Conservation (phyloP, 805 yeast species). For the Debaryomyces prosopidis region DNA sequence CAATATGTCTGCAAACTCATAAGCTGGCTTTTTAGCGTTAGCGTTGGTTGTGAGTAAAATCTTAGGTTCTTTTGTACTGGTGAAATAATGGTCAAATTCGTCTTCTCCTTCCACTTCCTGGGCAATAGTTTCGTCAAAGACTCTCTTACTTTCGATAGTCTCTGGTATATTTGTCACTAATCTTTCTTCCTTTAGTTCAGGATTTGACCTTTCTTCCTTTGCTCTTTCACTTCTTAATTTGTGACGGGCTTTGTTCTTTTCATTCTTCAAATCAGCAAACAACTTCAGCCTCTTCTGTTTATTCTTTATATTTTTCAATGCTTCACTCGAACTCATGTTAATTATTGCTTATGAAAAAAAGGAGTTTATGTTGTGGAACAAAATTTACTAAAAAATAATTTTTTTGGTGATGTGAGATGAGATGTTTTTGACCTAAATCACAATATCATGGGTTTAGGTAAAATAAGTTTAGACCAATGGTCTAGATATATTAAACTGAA, state of each 20-base stretch:
- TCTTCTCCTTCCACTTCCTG: constrained; percentile 62
- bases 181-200: constrained; percentile 79
- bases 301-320: constrained; percentile 57
- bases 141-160: constrained; percentile 82
- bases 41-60: constrained; percentile 88
- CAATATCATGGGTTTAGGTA: not conserved
- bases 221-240: constrained; percentile 77
- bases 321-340: constrained; percentile 27
- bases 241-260: constrained; percentile 75
- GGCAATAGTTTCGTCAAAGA: constrained; percentile 79
- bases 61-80: constrained; percentile 58
- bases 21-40: constrained; percentile 81
- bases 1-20: constrained; percentile 84
- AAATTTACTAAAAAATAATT: not conserved
- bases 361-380: not conserved
- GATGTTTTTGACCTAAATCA: not conserved
- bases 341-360: not conserved
- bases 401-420: constrained; percentile 3
- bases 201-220: constrained; percentile 82
- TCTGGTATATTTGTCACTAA: constrained; percentile 74
- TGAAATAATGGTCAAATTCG: constrained; percentile 62
- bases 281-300: constrained; percentile 79
- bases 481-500: constrained; percentile 13
- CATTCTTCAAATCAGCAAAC: constrained; percentile 71
- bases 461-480: constrained; percentile 16